Evolutionary conservation across 2,329 filamentous ascomycete genomes (phyloP), one percentile per base, ranked within the genome.

Genomic region (Penicillium polonicum): DNA sequence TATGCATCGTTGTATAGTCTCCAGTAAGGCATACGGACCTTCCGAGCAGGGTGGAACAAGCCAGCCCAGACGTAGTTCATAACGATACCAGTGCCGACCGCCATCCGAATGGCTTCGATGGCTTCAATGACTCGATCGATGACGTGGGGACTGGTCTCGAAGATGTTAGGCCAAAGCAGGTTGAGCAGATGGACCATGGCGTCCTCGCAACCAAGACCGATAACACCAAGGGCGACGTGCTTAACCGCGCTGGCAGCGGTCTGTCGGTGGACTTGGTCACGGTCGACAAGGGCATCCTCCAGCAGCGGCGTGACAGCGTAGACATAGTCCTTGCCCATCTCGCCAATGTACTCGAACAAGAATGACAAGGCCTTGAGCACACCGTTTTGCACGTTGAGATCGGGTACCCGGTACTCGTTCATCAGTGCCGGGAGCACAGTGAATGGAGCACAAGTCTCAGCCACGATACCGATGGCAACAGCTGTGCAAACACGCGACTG

Each of bases 311-410:
- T 97, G 35, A 99, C 92, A 19, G 95, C 94, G 71, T 99, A 99
- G 72, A 99, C 94, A 74, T 99, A 99, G 76, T 99, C 94, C 79
- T 97, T 99, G 63, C 92, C 91, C 94, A 99, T 97, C 77, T 99
- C 94, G 62, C 94, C 94, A 74, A 99, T 99, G 78, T 99, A 99
- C 73, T 99, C 94, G 72, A 97, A 99, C 60, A 99, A 83, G 83
- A 99, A 99, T 7, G 91, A 95, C 52, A 99, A 83, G 5, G 92
- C 92, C 76, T 99, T 99, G 72, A 99, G 87, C 35, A 99, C 94
- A 78, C 94, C 94, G 68, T 99, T 99, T 74, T 99, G 94, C 27
- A 99, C 94, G 73, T 99, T 99, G 65, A 99, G 88, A 77, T 99
- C 94, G 0, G 94, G 94, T 9, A 99, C 94, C 53, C 94, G 89